Base-by-base conservation (phyloP, 1,284 basidiomycete genomes). In the Cryptococcus sp. region DNA sequence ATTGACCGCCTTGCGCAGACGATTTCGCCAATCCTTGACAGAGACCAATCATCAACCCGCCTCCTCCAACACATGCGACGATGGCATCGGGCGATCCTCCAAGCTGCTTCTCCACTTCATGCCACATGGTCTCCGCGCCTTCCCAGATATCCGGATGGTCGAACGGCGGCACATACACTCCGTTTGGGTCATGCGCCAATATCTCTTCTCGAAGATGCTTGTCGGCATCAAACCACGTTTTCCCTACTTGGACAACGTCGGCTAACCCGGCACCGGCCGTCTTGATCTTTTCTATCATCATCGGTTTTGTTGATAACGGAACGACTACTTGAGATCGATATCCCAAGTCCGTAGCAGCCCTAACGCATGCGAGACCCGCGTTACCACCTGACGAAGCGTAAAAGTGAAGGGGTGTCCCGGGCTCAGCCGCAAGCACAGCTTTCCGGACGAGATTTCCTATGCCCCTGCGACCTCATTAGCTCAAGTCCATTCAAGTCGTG, bases 311-410 rank as follows among this genome's bases (percentile, higher is more conserved):
- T 3, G 61, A 62, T 5, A 54, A 15, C 3, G 69, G 69, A 1
- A 71, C 69, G 38, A 69, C 58, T 34, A 71, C 60, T 11, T 55
- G 58, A 10, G 59, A 63, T 41, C 55, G 57, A 37, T 63, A 63
- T 10, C 63, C 64, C 8, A 71, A 57, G 1, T 55, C 51, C 13
- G 50, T 43, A 26, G 67, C 56, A 5, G 67, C 69, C 6, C 56
- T 47, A 13, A 66, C 64, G 41, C 61, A 65, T 8, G 67, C 69
- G n/a, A 70, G 56, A 47, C 67, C 69, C 29, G 69, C 69, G 38
- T 70, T 70, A 7, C 69, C 69, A 3, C 65, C 69, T 5, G 69
- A 71, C 4, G 67, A 64, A 38, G 58, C 48, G 59, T 64, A 69
- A 54, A 71, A 71, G 41, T 66, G 61, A 6, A 58, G 52, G 16